Conservation (phyloP, 352 stramenopile genomes). For the Globisporangium mamillatum region DNA sequence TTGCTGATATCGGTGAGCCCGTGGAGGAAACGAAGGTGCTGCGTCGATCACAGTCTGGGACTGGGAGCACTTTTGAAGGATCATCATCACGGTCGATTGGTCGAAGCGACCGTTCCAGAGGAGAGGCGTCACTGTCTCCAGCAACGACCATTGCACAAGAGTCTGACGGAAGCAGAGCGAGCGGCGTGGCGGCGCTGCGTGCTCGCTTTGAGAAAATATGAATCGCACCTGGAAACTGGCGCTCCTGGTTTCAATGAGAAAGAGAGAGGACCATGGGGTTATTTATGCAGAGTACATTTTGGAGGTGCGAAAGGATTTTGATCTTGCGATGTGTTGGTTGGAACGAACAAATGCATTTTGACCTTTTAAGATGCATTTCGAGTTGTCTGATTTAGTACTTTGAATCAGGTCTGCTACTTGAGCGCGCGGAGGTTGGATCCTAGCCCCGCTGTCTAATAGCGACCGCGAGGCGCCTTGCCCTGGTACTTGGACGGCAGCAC, state of each 20-base stretch:
- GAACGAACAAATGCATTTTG: neutral
- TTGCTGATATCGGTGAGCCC: neutral
- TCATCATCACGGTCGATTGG: neutral
- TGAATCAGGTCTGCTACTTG: neutral
- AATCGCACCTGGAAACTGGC: slow-evolving; percentile 9
- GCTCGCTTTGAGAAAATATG: slow-evolving; percentile 70
- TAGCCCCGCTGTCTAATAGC: slow-evolving; percentile 5
- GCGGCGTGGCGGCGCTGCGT: slow-evolving; percentile 66
- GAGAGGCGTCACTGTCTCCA: neutral
- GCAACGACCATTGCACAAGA: neutral
- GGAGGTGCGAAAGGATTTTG: neutral
- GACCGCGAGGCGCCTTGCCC: slow-evolving; percentile 42
- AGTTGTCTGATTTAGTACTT: neutral
- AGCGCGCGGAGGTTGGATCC: neutral
- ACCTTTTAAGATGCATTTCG: neutral
- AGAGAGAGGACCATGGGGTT: neutral
- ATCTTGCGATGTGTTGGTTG: neutral
- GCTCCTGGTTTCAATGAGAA: slow-evolving; percentile 15
- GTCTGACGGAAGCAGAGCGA: slow-evolving; percentile 20
- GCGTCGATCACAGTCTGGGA: slow-evolving; percentile 6
- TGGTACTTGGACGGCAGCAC: slow-evolving; percentile 63
- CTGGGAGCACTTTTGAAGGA: slow-evolving; percentile 1
- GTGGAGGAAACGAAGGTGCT: slow-evolving; percentile 10
- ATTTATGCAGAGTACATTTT: slow-evolving; percentile 14
- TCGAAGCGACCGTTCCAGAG: slow-evolving; percentile 13